Base-by-base conservation (phyloP, 257 asterid genomes). In the Cynanchum wilfordii region DNA sequence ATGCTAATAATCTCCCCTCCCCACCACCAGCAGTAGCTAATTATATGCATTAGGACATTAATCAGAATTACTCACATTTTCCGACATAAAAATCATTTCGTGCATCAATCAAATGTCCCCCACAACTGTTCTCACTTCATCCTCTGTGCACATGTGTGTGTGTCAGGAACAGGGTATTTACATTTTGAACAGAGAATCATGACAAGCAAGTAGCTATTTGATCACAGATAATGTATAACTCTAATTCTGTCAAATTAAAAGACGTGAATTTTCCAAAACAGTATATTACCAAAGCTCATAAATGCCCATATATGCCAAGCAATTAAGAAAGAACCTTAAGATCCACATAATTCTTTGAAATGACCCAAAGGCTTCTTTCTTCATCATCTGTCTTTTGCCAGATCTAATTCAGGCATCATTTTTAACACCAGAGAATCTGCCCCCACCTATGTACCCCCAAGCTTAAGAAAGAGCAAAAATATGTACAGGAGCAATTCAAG, bases 401-500 rank as follows among this genome's bases (percentile, higher is more conserved):
- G 9, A 59, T 68, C 74, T 66, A 58, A 10, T 30, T 30, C 17
- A 58, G 66, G 78, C 54, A 50, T 45, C 45, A 11, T 51, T 71
- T 33, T 57, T 60, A 15, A 38, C 71, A 22, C 73, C 71, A 65
- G 66, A 56, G 71, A 62, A 50, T 17, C 33, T 29, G 73, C 62
- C 69, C 80, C 47, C 47, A 42, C 69, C 59, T 72, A 72, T 72
- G 56, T 72, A 59, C 68, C 68, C 68, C 44, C 54, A 25, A 72
- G 70, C 69, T 72, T 62, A 49, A 30, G n/a, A 51, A 59, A 40
- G 29, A 19, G 69, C 69, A 50, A 72, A 42, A 42, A 68, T 78
- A 77, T 74, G 69, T 75, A 83, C 81, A 75, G 77, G 77, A 79
- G 72, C 81, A 75, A 63, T 63, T 71, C 76, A 77, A 74, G 82